Percentiles rank a stretch among this genome's conserved stretches.
phyloP scores from a whole-genome alignment of 768 basidiomycete genomes.

The Leccinum broughii region DNA sequence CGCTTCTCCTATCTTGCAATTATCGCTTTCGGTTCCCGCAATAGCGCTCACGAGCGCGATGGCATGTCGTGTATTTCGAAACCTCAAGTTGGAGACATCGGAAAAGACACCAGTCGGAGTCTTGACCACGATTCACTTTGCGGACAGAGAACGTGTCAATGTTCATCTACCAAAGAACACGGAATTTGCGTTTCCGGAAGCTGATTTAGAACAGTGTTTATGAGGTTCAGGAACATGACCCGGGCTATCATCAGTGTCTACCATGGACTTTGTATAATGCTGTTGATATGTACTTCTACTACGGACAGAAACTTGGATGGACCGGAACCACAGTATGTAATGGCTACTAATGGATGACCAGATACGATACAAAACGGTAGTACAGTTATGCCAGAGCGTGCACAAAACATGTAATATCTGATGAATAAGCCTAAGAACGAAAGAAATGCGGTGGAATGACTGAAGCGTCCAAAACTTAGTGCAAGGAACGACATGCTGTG shows the following conservation, averaged over 20 bases:
- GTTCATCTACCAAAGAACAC: slow-evolving; percentile 1
- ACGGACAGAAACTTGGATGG: neutral
- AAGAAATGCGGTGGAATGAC: neutral
- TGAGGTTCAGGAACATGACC: neutral
- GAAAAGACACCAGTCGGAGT: slow-evolving; percentile 8
- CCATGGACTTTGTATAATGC: neutral
- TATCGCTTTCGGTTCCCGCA: slow-evolving; percentile 28
- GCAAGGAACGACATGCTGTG: slow-evolving; percentile 8
- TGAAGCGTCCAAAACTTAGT: slow-evolving; percentile 2
- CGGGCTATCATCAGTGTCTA: neutral
- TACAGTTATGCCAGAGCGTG: neutral
- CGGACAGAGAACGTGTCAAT: slow-evolving; percentile 1
- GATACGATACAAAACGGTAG: slow-evolving; percentile 21
- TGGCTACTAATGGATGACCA: neutral
- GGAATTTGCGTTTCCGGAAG: neutral
- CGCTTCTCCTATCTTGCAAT: slow-evolving; percentile 24
- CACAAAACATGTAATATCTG: neutral
- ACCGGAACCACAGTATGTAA: slow-evolving; percentile 1
- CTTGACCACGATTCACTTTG: slow-evolving; percentile 23
- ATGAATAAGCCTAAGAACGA: slow-evolving; percentile 1
- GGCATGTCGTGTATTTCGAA: slow-evolving; percentile 37
- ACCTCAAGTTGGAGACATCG: slow-evolving; percentile 27
- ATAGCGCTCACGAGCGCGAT: slow-evolving; percentile 34
- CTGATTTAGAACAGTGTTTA: slow-evolving; percentile 4
- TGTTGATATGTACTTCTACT: neutral